Evolutionary conservation across 257 asterid genomes (phyloP).

Genomic region (Thymus mandschuricus): DNA sequence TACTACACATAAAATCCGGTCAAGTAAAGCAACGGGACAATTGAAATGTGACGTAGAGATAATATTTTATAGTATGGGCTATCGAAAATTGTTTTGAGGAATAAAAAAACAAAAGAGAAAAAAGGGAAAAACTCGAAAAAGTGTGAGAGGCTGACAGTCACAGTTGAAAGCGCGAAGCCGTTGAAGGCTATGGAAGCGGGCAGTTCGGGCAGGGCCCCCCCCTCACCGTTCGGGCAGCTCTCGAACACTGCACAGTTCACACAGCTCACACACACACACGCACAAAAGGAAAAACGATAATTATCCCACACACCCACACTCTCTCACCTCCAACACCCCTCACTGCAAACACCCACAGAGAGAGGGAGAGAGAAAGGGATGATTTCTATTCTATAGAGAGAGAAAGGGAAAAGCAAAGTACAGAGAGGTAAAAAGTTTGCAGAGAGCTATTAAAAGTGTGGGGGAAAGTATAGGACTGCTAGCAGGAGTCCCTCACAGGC

Average conservation of each 20-base stretch:
- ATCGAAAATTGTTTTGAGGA: no score
- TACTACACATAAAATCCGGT: no score
- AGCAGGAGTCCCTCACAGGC: slow-evolving; percentile 23
- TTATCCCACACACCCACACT: slow-evolving; percentile 39
- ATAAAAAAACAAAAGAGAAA: no score
- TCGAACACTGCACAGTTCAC: slow-evolving; percentile 48
- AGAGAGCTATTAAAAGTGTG: slow-evolving; percentile 43
- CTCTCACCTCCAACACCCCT: slow-evolving; percentile 41
- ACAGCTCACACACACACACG: slow-evolving; percentile 40
- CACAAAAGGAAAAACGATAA: slow-evolving; percentile 56
- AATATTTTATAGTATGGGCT: no score
- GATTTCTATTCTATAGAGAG: slow-evolving; percentile 37
- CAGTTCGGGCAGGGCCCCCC: slow-evolving; percentile 53
- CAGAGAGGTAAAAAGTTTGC: slow-evolving; percentile 51
- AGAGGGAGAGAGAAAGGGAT: slow-evolving; percentile 33
- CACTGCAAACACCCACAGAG: slow-evolving; percentile 19
- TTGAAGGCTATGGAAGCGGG: slow-evolving; percentile 56
- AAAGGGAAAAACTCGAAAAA: neutral
- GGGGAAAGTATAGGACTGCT: slow-evolving; percentile 30
- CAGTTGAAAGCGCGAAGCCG: slow-evolving; percentile 69
- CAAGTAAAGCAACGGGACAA: no score
- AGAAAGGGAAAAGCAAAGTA: slow-evolving; percentile 40
- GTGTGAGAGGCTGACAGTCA: slow-evolving; percentile 37
- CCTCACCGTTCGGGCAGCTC: slow-evolving; percentile 69
- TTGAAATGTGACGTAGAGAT: no score